Conservation (phyloP, 1,139 yeast genomes). For the Candida tetrigidarum region DNA sequence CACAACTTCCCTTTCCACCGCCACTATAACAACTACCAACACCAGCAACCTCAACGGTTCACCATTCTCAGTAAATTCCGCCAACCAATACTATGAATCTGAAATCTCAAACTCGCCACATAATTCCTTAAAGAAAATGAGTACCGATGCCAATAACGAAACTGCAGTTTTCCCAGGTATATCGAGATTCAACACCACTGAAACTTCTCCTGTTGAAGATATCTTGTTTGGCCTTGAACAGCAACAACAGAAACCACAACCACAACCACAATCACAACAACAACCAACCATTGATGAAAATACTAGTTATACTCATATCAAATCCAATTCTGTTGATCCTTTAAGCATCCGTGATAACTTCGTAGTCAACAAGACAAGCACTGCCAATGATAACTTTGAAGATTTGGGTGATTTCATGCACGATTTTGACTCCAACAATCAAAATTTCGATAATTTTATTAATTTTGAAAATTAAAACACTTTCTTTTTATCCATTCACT, state of each 20-base stretch:
- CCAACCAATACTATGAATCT: slow-evolving; percentile 13
- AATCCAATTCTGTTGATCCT: slow-evolving; percentile 1
- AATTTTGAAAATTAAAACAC: slow-evolving; percentile 8
- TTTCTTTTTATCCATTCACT: not conserved
- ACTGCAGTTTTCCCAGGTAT: slow-evolving; percentile 2
- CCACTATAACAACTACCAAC: slow-evolving; percentile 6
- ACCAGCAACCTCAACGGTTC: slow-evolving; percentile 12
- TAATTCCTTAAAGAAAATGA: slow-evolving; percentile 8
- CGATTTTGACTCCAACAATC: not conserved
- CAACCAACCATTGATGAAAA: slow-evolving; percentile 3
- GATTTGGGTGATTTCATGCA: slow-evolving; percentile 3
- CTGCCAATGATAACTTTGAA: slow-evolving; percentile 5
- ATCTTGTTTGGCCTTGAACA: slow-evolving; percentile 3
- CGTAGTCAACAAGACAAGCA: not conserved
- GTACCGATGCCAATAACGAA: slow-evolving; percentile 3
- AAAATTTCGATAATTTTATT: slow-evolving; percentile 8
- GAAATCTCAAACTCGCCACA: slow-evolving; percentile 14
- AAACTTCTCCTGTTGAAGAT: slow-evolving; percentile 9
- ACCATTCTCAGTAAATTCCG: slow-evolving; percentile 15
- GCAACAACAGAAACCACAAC: too few relatives aligned
- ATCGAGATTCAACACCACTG: slow-evolving; percentile 7
- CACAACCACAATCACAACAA: not conserved
- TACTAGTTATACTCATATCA: slow-evolving; percentile 6
- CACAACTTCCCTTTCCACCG: too few relatives aligned
- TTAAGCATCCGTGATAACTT: not conserved